Base-by-base conservation (phyloP, 768 basidiomycete species). In the Suillus clintonianus region DNA sequence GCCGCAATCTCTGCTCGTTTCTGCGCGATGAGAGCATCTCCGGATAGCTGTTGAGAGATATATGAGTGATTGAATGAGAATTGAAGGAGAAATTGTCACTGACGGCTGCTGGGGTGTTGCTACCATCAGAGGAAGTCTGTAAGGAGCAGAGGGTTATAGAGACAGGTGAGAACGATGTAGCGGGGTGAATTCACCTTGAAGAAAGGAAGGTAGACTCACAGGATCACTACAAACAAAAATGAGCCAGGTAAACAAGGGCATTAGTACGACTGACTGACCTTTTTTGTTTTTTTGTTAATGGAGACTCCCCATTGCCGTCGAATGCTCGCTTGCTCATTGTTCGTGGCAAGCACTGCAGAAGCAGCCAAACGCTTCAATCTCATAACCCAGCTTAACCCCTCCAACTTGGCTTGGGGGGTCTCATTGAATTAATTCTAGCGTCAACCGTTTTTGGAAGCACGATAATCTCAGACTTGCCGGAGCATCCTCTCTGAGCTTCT, bases 1-100 rank as follows among this genome's bases (percentile, higher is more conserved):
- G 94, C 94, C 13, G 90, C 83, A 65, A 96, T 89, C 75, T 94
- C 91, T 7, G 92, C 91, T 43, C 89, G 84, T 76, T 92, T 92
- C 77, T 91, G 90, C 24, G 90, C 89, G 61, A 94, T 93, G 69
- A 92, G 83, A 36, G 85, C 89, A 67, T 86, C 85, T 65, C 80
- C 80, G 41, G 84, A 80, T 13, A 82, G 63, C 83, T 87, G 64
- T 34, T 58, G 22, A 47, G 58, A 61, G 34, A 70, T 50, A 22
- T 48, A 65, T 42, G 63, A 59, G n/a, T 4, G 32, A 8, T 41
- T 51, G 34, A 50, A 47, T 37, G 59, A 55, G 22, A n/a, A 15
- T 41, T 17, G n/a, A 6, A 4, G 50, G 36, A 22, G n/a, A 57
- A 13, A 17, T 63, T n/a, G n/a, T 30, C n/a, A 78, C 86, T 76